phyloP scores from a whole-genome alignment of 192 early-diverging fungal species.

The Backusella tuberculispora region DNA sequence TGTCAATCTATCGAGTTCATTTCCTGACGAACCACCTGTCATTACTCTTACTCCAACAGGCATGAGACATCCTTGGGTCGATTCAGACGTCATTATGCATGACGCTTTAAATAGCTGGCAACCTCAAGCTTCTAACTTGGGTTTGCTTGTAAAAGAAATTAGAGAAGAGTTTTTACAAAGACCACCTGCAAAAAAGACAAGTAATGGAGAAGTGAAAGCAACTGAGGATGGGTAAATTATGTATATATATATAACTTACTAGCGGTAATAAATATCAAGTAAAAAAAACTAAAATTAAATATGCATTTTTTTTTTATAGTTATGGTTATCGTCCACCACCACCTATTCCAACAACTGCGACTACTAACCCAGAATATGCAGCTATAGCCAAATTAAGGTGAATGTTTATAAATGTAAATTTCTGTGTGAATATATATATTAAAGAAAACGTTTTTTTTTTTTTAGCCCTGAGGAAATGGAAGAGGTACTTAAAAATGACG shows the following conservation, averaged over 20 bases:
- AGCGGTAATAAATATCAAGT: neutral
- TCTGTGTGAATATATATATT: neutral
- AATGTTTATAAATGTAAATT: neutral
- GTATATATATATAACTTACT: no score
- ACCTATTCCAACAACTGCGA: constrained; percentile 35
- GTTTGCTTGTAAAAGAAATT: constrained; percentile 60
- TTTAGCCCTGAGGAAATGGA: constrained; percentile 44
- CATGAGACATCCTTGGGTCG: constrained; percentile 59
- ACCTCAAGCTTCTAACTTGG: constrained; percentile 45
- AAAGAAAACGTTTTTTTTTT: neutral
- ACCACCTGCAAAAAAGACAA: constrained; percentile 37
- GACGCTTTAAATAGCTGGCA: constrained; percentile 47
- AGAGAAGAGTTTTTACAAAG: constrained; percentile 44
- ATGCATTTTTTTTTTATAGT: constrained; percentile 27
- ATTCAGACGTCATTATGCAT: constrained; percentile 49
- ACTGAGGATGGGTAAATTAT: constrained; percentile 5
- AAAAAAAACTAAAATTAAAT: neutral
- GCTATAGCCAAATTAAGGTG: constrained; percentile 11
- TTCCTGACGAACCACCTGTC: constrained; percentile 58
- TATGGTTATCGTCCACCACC: constrained; percentile 40
- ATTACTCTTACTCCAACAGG: constrained; percentile 52
- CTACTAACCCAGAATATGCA: constrained; percentile 14
- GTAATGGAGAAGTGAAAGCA: neutral
- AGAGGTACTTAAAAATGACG: constrained; percentile 43
- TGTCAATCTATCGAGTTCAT: constrained; percentile 50